phyloP scores from a whole-genome alignment of 306 rosid genomes.

The Canavalia gladiata region DNA sequence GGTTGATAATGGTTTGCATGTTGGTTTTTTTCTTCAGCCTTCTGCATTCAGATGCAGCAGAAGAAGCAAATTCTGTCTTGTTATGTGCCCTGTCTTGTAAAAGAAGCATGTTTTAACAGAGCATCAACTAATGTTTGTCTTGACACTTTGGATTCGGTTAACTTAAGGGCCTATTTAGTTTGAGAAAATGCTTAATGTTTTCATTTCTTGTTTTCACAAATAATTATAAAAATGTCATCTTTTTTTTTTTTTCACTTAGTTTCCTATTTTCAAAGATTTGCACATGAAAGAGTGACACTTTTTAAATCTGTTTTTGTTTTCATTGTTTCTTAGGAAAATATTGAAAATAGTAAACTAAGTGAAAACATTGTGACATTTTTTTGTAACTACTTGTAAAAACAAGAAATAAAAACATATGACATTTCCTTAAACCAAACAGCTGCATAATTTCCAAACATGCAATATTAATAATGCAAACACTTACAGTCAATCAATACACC shows the following conservation, averaged over 20 bases:
- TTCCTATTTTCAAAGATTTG: neutral
- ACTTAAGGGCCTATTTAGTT: neutral
- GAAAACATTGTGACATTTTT: neutral
- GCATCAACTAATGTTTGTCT: constrained; percentile 1
- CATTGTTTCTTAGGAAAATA: neutral
- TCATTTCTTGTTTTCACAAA: constrained; percentile 19
- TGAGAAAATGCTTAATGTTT: neutral
- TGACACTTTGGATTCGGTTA: neutral
- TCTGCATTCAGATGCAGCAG: constrained; percentile 22
- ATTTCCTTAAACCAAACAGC: neutral
- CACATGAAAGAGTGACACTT: neutral
- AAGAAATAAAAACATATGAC: neutral
- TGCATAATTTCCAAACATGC: neutral
- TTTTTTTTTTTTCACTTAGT: neutral
- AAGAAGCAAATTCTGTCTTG: constrained; percentile 15
- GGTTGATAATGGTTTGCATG: neutral
- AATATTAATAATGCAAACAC: constrained; percentile 8
- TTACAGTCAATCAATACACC: neutral
- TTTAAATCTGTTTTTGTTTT: neutral
- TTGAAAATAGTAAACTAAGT: neutral
- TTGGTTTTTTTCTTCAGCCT: constrained; percentile 1
- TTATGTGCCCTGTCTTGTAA: constrained; percentile 12
- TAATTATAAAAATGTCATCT: neutral
- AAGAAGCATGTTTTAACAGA: constrained; percentile 6
- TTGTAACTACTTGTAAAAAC: neutral